phyloP scores from a whole-genome alignment of 1,284 basidiomycete species.

The Irpex sp. region DNA sequence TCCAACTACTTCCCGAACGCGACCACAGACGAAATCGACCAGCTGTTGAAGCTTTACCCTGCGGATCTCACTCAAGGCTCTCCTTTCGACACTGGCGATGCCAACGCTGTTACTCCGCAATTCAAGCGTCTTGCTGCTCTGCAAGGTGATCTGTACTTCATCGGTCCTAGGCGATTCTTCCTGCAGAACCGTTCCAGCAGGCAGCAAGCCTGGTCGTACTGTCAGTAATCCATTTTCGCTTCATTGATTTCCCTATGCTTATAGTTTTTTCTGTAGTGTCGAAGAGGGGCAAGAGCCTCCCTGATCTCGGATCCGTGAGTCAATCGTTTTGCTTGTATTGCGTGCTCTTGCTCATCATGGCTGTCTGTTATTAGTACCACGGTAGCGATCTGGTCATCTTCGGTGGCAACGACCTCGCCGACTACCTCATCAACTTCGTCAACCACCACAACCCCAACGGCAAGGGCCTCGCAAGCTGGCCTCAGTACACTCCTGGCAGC shows the following conservation, averaged over 20 bases:
- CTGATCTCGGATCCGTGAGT: neutral
- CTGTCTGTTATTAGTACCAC: neutral
- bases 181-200: conserved; percentile 24
- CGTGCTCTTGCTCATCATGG: neutral
- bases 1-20: conserved; percentile 20
- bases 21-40: conserved; percentile 13
- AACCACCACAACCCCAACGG: conserved; percentile 18
- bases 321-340: neutral
- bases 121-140: conserved; percentile 52
- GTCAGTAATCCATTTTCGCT: conserved; percentile 12
- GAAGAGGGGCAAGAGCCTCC: conserved; percentile 15
- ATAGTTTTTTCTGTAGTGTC: neutral
- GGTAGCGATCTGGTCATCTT: neutral
- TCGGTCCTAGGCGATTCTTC: conserved; percentile 49
- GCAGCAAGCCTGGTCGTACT: conserved; percentile 28
- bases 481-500: conserved; percentile 9
- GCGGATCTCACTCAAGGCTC: conserved; percentile 37
- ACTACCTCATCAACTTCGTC: conserved; percentile 16
- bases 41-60: conserved; percentile 24
- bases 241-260: neutral
- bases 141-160: conserved; percentile 50
- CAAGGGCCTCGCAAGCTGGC: conserved; percentile 7
- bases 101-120: conserved; percentile 43
- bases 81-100: conserved; percentile 45
- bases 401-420: conserved; percentile 5